Percentiles rank a stretch among this genome's conserved stretches.
phyloP scores from a whole-genome alignment of 2,329 filamentous ascomycete genomes.

The Cercospora sp. region DNA sequence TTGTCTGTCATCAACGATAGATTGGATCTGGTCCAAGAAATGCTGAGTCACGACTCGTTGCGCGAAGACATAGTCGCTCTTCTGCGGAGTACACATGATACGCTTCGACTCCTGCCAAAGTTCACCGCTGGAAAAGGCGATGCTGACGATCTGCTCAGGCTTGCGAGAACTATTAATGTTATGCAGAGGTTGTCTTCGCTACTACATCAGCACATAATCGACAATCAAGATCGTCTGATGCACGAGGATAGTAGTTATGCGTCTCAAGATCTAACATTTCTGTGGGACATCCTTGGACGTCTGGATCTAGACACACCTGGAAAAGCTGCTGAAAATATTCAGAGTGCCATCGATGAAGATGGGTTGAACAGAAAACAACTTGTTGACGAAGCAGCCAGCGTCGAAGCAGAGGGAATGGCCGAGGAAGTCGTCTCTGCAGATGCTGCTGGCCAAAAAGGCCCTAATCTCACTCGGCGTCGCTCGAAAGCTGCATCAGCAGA shows the following conservation, averaged over 20 bases:
- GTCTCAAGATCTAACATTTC: slow-evolving; percentile 25
- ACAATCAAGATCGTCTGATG: slow-evolving; percentile 30
- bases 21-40: slow-evolving; percentile 76
- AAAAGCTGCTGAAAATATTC: slow-evolving; percentile 70
- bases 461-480: slow-evolving; percentile 30
- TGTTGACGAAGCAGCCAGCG: slow-evolving; percentile 70
- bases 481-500: slow-evolving; percentile 20
- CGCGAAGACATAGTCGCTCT: slow-evolving; percentile 69
- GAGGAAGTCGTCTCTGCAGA: slow-evolving; percentile 69
- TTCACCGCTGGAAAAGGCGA: slow-evolving; percentile 92
- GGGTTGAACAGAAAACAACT: slow-evolving; percentile 79
- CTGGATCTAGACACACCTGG: slow-evolving; percentile 68
- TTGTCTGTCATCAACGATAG: slow-evolving; percentile 74
- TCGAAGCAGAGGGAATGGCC: slow-evolving; percentile 70
- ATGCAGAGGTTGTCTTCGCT: slow-evolving; percentile 65
- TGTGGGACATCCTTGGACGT: slow-evolving; percentile 49
- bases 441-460: slow-evolving; percentile 57
- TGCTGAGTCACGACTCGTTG: slow-evolving; percentile 66
- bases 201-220: slow-evolving; percentile 39
- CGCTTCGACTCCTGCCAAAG: slow-evolving; percentile 86
- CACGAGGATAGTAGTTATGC: slow-evolving; percentile 36
- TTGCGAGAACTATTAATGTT: slow-evolving; percentile 77
- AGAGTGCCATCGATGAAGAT: slow-evolving; percentile 85
- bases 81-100: slow-evolving; percentile 76
- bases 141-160: slow-evolving; percentile 80